Evolutionary conservation across 2,329 filamentous ascomycete species (phyloP), one percentile per base, ranked within the genome.

Genomic region (Fusarium beomiforme): DNA sequence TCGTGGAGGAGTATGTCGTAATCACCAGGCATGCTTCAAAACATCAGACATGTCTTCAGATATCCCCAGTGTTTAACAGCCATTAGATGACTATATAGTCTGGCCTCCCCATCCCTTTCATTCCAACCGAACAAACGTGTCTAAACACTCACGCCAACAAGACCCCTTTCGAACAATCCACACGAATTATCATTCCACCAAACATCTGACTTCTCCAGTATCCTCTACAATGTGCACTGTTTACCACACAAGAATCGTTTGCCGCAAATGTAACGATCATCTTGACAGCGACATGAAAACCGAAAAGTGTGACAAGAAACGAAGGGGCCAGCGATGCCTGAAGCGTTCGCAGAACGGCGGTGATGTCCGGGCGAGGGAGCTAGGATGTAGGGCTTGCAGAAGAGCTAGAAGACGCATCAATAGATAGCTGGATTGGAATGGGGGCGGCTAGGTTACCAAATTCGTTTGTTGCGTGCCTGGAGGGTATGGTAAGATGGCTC

Each of bases 401-500:
- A 26, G 0, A n/a, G 17, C 47, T n/a, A 10, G 17, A 24, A 51
- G 37, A 2, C 11, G n/a, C 21, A 51, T 24, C 9, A 16, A 37
- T 9, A 6, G 1, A 51, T 37, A 26, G 23, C 1, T 6, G 4
- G 0, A 5, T 2, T 23, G 2, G 11, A 3, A 19, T 12, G 23
- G 7, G 5, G 6, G 8, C 10, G 16, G 4, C 17, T 19, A 7
- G 7, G 5, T 17, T 41, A 6, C 4, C 6, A 11, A 17, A 24
- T 5, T 24, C 0, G 2, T 43, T 43, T 46, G 24, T 29, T 10
- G 8, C n/a, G 23, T 2, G 6, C 17, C 17, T 6, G 17, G 2
- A 3, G 19, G 8, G 10, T 2, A 21, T 33, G 31, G 10, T 33
- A 2, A 1, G 3, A 31, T n/a, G n/a, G 19, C 14, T 29, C 33